Conservation (phyloP, 176 grass and related monocot genomes). For the Hyparrhenia diplandra region DNA sequence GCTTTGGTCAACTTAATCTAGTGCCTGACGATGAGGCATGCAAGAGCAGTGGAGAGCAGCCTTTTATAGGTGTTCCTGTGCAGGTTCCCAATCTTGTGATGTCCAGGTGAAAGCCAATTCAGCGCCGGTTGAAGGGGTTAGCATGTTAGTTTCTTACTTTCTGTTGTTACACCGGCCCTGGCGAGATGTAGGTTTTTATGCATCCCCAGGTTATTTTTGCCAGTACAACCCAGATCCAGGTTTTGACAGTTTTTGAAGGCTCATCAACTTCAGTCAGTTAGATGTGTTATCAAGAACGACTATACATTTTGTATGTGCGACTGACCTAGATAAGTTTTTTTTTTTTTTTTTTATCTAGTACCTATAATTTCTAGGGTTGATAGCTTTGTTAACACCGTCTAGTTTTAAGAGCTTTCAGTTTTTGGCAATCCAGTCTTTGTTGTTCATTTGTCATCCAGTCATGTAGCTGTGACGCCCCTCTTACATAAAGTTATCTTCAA, state of each 20-base stretch:
- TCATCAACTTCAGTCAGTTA: background rate
- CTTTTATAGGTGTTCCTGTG: conserved; percentile 29
- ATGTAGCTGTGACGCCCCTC: background rate
- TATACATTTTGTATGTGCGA: conserved; percentile 29
- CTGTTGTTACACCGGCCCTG: conserved; percentile 20
- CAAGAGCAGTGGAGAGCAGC: conserved; percentile 54
- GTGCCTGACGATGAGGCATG: conserved; percentile 54
- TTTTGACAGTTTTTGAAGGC: conserved; percentile 4
- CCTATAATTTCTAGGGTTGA: background rate
- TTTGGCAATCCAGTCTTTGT: background rate
- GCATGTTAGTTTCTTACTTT: conserved; percentile 7
- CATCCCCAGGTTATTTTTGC: conserved; percentile 52
- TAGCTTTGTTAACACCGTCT: background rate
- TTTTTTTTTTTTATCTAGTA: background rate
- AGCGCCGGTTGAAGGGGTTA: background rate
- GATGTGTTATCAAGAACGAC: background rate
- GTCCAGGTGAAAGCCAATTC: conserved; percentile 49
- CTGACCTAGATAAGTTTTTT: conserved; percentile 27
- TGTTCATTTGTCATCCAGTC: conserved; percentile 14
- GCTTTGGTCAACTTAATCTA: conserved; percentile 46
- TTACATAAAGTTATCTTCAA: background rate
- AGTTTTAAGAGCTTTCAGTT: conserved; percentile 4
- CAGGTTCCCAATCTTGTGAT: conserved; percentile 64
- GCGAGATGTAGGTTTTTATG: conserved; percentile 63
- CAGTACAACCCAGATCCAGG: background rate